Evolutionary conservation across 768 basidiomycete genomes (phyloP).

Genomic region (Xerocomellus amylosporus): DNA sequence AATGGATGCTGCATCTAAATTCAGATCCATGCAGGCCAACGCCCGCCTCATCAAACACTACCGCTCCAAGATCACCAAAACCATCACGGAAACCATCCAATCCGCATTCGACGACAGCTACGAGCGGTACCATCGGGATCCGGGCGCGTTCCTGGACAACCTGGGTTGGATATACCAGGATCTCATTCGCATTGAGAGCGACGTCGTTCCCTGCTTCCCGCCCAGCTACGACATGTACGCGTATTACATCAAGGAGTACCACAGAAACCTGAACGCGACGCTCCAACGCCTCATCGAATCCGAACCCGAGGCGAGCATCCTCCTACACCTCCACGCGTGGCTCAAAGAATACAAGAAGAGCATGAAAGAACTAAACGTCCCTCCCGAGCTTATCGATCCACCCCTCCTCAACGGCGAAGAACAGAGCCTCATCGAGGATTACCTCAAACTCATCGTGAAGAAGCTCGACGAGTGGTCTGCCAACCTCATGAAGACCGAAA

Average conservation of each 20-base stretch:
- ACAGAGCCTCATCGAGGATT: slow-evolving; percentile 91
- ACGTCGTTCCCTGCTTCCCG: slow-evolving; percentile 90
- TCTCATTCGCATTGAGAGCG: slow-evolving; percentile 85
- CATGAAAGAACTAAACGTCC: slow-evolving; percentile 91
- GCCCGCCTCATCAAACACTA: slow-evolving; percentile 95
- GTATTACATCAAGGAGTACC: slow-evolving; percentile 83
- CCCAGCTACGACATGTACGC: slow-evolving; percentile 87
- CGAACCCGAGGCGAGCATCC: slow-evolving; percentile 83
- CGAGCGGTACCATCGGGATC: slow-evolving; percentile 57
- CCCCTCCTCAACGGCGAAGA: slow-evolving; percentile 94
- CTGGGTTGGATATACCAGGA: slow-evolving; percentile 94
- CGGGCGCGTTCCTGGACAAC: slow-evolving; percentile 70
- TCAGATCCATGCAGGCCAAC: slow-evolving; percentile 90
- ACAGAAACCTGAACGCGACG: slow-evolving; percentile 74
- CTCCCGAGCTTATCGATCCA: slow-evolving; percentile 79
- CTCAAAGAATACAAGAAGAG: slow-evolving; percentile 92
- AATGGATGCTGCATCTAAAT: slow-evolving; percentile 88
- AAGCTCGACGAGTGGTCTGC: slow-evolving; percentile 97
- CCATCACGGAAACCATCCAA: slow-evolving; percentile 74
- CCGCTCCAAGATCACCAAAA: slow-evolving; percentile 81
- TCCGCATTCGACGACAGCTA: slow-evolving; percentile 68
- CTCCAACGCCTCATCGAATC: slow-evolving; percentile 67
- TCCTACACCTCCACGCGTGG: slow-evolving; percentile 88
- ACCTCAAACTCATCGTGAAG: slow-evolving; percentile 86
- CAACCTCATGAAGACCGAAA: slow-evolving; percentile 91